Evolutionary conservation across 1,139 yeast species (phyloP).

Genomic region (Geotrichum carabidarum): DNA sequence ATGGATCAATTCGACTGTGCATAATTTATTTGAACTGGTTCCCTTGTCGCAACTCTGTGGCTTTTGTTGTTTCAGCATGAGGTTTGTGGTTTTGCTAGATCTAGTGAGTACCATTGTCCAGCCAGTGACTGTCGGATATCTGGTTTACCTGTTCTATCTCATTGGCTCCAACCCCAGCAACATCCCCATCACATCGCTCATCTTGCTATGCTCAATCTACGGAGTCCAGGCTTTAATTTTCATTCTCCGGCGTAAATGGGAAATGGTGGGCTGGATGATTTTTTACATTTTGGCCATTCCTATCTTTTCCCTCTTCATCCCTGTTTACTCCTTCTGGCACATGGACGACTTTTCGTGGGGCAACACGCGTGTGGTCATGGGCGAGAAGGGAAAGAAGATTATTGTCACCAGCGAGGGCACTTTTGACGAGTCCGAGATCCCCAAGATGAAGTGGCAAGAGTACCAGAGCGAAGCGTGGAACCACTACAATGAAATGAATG

Average conservation of each 20-base stretch:
- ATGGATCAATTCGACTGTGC: conserved; percentile 41
- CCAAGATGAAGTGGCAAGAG: conserved; percentile 40
- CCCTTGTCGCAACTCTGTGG: conserved; percentile 37
- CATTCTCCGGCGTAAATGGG: conserved; percentile 38
- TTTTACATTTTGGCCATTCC: conserved; percentile 38
- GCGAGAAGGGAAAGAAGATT: conserved; percentile 39
- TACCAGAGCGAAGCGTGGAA: conserved; percentile 39
- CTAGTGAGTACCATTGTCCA: conserved; percentile 36
- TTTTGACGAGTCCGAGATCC: conserved; percentile 41
- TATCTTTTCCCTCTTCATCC: conserved; percentile 37
- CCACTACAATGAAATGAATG: conserved; percentile 23
- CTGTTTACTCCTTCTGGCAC: conserved; percentile 40
- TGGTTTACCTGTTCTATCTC: conserved; percentile 36
- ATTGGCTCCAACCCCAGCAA: conserved; percentile 33
- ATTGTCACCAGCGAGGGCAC: conserved; percentile 35
- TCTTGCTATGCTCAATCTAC: conserved; percentile 36
- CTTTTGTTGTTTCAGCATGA: conserved; percentile 37
- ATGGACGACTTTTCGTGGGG: conserved; percentile 42
- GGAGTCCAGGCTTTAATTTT: conserved; percentile 38
- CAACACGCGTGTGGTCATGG: conserved; percentile 41
- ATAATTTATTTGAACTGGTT: conserved; percentile 36
- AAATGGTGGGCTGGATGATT: conserved; percentile 40
- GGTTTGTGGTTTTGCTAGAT: conserved; percentile 37
- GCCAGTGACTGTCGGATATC: conserved; percentile 37
- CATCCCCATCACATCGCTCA: conserved; percentile 37